Evolutionary conservation across 805 yeast genomes (phyloP).

Genomic region (Cyberlindnera bimundalis): DNA sequence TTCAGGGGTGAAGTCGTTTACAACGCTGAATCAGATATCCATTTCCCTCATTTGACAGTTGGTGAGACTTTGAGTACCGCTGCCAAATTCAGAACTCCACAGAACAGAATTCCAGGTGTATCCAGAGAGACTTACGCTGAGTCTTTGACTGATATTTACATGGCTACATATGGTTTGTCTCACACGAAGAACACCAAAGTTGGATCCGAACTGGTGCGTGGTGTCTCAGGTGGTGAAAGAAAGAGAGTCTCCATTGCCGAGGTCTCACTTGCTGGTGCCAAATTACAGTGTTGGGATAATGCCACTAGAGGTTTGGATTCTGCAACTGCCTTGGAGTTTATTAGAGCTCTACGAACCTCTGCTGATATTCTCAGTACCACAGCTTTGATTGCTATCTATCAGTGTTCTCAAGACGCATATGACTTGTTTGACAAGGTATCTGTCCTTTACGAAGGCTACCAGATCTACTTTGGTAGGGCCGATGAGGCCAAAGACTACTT

Average conservation of each 20-base stretch:
- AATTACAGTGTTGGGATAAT: slow-evolving; percentile 52
- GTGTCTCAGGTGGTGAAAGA: slow-evolving; percentile 74
- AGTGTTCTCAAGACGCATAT: slow-evolving; percentile 51
- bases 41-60: slow-evolving; percentile 62
- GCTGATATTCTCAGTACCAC: slow-evolving; percentile 47
- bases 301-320: slow-evolving; percentile 66
- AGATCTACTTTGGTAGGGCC: slow-evolving; percentile 51
- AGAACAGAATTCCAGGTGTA: slow-evolving; percentile 53
- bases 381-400: slow-evolving; percentile 59
- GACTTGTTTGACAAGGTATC: slow-evolving; percentile 51
- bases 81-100: slow-evolving; percentile 52
- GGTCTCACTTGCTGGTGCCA: slow-evolving; percentile 46
- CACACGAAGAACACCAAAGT: slow-evolving; percentile 64
- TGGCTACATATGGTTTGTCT: slow-evolving; percentile 49
- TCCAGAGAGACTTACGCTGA: slow-evolving; percentile 45
- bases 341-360: slow-evolving; percentile 48
- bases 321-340: slow-evolving; percentile 56
- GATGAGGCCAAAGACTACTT: slow-evolving; percentile 46
- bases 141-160: slow-evolving; percentile 46
- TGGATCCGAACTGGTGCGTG: slow-evolving; percentile 63
- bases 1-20: slow-evolving; percentile 62
- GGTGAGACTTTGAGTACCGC: slow-evolving; percentile 55
- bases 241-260: slow-evolving; percentile 73
- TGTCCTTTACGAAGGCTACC: slow-evolving; percentile 52
- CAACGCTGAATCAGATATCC: slow-evolving; percentile 60